These are phyloP conservation scores for Tetrapyrgos nigripes DNA, from an alignment of 1,284 basidiomycete species.

Conservation along the genomic window DNA sequence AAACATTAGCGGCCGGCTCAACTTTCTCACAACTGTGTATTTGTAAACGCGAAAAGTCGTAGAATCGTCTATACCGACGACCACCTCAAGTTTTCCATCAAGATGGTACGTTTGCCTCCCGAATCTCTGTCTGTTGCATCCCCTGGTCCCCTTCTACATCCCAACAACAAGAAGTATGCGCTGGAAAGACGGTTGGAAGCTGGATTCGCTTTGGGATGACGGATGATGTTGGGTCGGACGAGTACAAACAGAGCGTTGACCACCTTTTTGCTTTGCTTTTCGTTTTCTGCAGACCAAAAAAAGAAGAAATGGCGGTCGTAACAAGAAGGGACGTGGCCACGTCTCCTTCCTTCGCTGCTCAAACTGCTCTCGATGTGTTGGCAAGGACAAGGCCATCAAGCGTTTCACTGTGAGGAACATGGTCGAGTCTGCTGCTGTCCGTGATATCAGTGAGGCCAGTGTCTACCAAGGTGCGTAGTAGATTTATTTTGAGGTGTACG, in stretches of 20 bases:
- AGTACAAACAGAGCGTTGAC: slow-evolving; percentile 27
- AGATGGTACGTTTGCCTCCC: not conserved
- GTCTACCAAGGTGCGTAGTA: slow-evolving; percentile 85
- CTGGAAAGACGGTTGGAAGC: not conserved
- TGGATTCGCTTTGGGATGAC: not conserved
- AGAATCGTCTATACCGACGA: not conserved
- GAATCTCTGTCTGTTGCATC: not conserved
- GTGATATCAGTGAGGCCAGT: slow-evolving; percentile 96
- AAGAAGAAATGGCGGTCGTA: slow-evolving; percentile 97
- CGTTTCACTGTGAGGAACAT: slow-evolving; percentile 99
- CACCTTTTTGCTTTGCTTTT: not conserved
- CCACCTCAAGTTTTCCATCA: not conserved
- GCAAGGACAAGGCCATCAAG: slow-evolving; percentile 99
- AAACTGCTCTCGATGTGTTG: slow-evolving; percentile 96
- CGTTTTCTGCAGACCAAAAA: slow-evolving; percentile 85
- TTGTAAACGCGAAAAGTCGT: too few relatives aligned
- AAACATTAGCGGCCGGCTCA: too few relatives aligned
- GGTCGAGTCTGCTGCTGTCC: slow-evolving; percentile 97
- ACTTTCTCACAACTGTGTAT: too few relatives aligned
- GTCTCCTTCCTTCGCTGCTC: slow-evolving; percentile 95
- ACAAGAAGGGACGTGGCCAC: slow-evolving; percentile 99
- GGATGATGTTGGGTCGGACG: slow-evolving; percentile 17
- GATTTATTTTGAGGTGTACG: not conserved
- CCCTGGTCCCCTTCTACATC: not conserved
- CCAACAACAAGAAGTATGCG: not conserved